Evolutionary conservation across 257 asterid genomes (phyloP), one percentile per base, ranked within the genome.

Genomic region (Oldenlandia corymbosa): DNA sequence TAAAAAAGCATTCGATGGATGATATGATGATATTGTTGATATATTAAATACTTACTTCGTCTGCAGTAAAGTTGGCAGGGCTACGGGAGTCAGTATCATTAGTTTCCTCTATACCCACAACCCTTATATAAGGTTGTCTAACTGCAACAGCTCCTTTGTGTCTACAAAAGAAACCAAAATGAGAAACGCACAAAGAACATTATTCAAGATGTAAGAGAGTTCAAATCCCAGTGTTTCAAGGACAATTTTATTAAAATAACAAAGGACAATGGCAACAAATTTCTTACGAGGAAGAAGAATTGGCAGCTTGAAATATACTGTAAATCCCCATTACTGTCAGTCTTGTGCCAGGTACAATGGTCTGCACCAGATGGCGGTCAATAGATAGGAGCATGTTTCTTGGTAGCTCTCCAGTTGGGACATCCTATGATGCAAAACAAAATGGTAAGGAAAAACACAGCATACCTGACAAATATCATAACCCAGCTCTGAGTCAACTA

Each of bases 341-440:
- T 79, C 99, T 93, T 49, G 95, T 89, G 61, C 97, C 99, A 55
- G 99, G 99, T 70, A 93, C 99, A 76, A 93, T 90, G 73, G 99
- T 89, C 80, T 93, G 99, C 77, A 90, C 99, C 65, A 93, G 94
- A 79, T 90, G 99, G 56, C 97, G 94, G 78, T 93, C 99, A 67
- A 93, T 59, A 17, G 99, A 93, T 52, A 93, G 82, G 66, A 93
- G 99, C 75, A 93, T 84, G 79, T 93, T 93, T 67, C 99, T 90
- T 49, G 99, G 99, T 64, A 93, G 75, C 83, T 93, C 99, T 52
- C 99, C 99, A 26, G 99, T 93, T 49, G 99, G 99, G 54, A 93
- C 99, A 71, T 93, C 99, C 99, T 92, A 77, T 13, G n/a, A n/a
- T n/a, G n/a, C n/a, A n/a, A 50, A 23, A 42, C 58, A 31, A 14